These are phyloP conservation scores for Cardamine chenopodiifolia DNA, from an alignment of 345 rosid species.

Conservation along the genomic window DNA sequence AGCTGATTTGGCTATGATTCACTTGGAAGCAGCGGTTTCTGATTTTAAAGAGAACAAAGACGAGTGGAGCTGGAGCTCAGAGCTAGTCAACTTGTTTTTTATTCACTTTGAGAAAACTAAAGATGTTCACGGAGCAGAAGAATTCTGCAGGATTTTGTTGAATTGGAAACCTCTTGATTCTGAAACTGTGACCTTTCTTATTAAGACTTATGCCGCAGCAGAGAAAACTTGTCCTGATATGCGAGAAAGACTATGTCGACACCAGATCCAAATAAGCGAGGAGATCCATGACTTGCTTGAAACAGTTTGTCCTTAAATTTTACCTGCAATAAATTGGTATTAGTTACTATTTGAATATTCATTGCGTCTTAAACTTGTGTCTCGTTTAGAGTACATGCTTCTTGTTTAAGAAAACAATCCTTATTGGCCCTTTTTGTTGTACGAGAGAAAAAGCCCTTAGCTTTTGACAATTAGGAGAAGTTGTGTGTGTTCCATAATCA, in stretches of 20 bases:
- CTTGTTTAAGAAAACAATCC: slow-evolving; percentile 4
- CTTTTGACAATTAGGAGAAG: not conserved
- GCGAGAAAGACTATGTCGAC: slow-evolving; percentile 51
- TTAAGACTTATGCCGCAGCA: slow-evolving; percentile 63
- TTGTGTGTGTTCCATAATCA: not conserved
- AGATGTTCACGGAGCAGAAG: slow-evolving; percentile 67
- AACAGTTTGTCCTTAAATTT: slow-evolving; percentile 45
- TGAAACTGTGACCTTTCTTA: slow-evolving; percentile 42
- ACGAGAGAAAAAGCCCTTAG: not conserved
- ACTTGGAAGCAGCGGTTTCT: slow-evolving; percentile 53
- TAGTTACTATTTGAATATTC: not conserved
- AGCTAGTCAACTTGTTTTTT: slow-evolving; percentile 47
- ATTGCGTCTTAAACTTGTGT: not conserved
- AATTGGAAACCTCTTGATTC: slow-evolving; percentile 45
- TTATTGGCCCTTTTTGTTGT: not conserved
- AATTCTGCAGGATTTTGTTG: slow-evolving; percentile 51
- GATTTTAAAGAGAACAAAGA: slow-evolving; percentile 25
- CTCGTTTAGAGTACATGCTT: not conserved
- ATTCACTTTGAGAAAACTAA: slow-evolving; percentile 50
- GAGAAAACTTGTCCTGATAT: slow-evolving; percentile 61
- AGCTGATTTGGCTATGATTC: slow-evolving; percentile 51
- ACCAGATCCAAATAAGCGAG: slow-evolving; percentile 48
- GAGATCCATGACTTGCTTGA: slow-evolving; percentile 62
- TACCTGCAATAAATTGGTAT: slow-evolving; percentile 18
- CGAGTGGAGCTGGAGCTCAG: slow-evolving; percentile 51